Conservation (phyloP, 345 rosid genomes). For the Eucalyptus virginea region DNA sequence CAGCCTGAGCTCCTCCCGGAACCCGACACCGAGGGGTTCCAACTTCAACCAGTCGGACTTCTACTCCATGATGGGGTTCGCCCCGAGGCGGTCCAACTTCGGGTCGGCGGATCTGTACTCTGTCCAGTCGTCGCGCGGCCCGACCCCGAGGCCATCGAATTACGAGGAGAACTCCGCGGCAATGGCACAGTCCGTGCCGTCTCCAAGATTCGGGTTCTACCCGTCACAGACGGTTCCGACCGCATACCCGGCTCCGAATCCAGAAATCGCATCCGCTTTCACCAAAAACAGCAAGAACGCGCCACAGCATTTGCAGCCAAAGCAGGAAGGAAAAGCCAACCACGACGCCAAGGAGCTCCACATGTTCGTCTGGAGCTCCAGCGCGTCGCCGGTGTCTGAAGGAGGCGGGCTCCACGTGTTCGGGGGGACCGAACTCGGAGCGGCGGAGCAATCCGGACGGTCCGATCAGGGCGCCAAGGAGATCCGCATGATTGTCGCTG, state of each 20-base stretch:
- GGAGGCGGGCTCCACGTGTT: conserved; percentile 60
- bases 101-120: conserved; percentile 78
- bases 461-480: conserved; percentile 92
- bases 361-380: conserved; percentile 99
- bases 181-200: conserved; percentile 11
- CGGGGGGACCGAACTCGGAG: conserved; percentile 48
- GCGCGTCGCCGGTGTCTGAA: conserved; percentile 89
- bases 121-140: conserved; percentile 85
- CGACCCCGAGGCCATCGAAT: conserved; percentile 77
- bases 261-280: conserved; percentile 46
- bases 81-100: conserved; percentile 37
- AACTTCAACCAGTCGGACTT: conserved; percentile 85
- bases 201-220: conserved; percentile 74
- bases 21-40: conserved; percentile 87
- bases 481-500: conserved; percentile 82
- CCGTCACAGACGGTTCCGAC: conserved; percentile 52
- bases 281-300: conserved; percentile 1
- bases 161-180: conserved; percentile 47
- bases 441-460: conserved; percentile 61
- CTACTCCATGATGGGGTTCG: conserved; percentile 69
- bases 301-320: not conserved
- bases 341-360: conserved; percentile 89
- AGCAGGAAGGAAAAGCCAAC: conserved; percentile 26
- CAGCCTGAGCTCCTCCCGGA: conserved; percentile 68
- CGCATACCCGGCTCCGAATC: conserved; percentile 72